Base-by-base conservation (phyloP, 2,329 filamentous ascomycete genomes). In the Geosmithia flava region DNA sequence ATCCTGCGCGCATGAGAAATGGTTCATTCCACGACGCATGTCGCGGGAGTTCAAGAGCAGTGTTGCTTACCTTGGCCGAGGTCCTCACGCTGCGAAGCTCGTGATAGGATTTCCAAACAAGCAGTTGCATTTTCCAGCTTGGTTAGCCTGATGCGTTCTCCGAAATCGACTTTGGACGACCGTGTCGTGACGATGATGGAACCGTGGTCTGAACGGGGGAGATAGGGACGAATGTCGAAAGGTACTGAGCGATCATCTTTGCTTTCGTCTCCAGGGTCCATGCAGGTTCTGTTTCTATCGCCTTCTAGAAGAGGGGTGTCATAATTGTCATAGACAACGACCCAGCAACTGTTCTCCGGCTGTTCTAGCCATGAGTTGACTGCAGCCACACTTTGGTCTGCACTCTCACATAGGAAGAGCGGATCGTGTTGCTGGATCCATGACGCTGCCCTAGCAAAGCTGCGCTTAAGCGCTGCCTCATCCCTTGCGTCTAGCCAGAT, bases 401-500 rank as follows among this genome's bases (percentile, higher is more conserved):
- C 6, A 27, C 20, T 20, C 17, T 20, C 10, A 29, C 43, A 44
- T 7, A 10, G 20, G 17, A 20, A 44, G 19, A 50, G 53, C 16
- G 59, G 54, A 47, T 63, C 46, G 43, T 62, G 11, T 11, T 47
- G 51, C 3, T 56, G 45, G 39, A 70, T 60, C 49, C 54, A 55
- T 44, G 51, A 47, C 17, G 62, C 62, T 5, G 57, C 52, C 37
- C 52, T 47, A 2, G 47, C 42, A 53, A 63, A 67, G 53, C 65
- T 67, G 42, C 61, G 58, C 49, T 62, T 57, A 2, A 72, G 48
- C 5, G 61, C 61, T 17, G 54, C 50, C 53, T 66, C 58, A 27
- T 65, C 60, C 40, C 55, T 66, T 13, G 58, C 60, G 51, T 72
- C 65, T 5, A 74, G 45, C 70, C 68, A 74, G 50, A 73, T 62